Percentiles rank a stretch among this genome's conserved stretches.
Conservation (phyloP, 2,329 filamentous ascomycete species). For the Aspergillus aculeatus region DNA sequence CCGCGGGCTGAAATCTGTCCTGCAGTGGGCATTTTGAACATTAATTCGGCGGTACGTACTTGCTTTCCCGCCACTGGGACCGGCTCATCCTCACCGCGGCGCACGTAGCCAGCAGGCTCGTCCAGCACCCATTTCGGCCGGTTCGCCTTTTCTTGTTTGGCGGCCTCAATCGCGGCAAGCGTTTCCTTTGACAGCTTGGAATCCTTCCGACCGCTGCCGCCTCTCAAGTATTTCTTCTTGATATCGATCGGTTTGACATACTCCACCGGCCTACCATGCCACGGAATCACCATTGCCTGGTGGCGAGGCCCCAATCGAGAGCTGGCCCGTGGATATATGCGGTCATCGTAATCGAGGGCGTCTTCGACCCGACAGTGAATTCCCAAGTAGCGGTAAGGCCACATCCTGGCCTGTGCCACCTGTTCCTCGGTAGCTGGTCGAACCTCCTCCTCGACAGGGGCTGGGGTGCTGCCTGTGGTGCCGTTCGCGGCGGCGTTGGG, state of each 20-base stretch:
- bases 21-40: constrained; percentile 72
- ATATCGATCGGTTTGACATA: constrained; percentile 84
- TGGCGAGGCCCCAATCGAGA: constrained; percentile 88
- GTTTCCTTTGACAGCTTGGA: constrained; percentile 77
- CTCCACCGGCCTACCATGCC: constrained; percentile 84
- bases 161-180: constrained; percentile 74
- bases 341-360: constrained; percentile 92
- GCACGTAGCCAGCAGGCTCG: constrained; percentile 80
- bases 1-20: constrained; percentile 49
- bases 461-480: constrained; percentile 65
- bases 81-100: constrained; percentile 75
- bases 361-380: constrained; percentile 95
- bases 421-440: constrained; percentile 75
- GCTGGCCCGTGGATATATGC: constrained; percentile 93
- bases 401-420: constrained; percentile 86
- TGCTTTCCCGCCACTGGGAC: constrained; percentile 64
- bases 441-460: constrained; percentile 53
- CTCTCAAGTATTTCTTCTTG: constrained; percentile 71
- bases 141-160: constrained; percentile 74
- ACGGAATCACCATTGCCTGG: constrained; percentile 80
- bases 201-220: constrained; percentile 67
- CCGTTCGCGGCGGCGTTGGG: constrained; percentile 51
- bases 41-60: constrained; percentile 68
- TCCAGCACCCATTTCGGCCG: constrained; percentile 93
- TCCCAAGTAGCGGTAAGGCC: constrained; percentile 93